phyloP scores from a whole-genome alignment of 139 green algal species.

The Medakamo hakoo region DNA sequence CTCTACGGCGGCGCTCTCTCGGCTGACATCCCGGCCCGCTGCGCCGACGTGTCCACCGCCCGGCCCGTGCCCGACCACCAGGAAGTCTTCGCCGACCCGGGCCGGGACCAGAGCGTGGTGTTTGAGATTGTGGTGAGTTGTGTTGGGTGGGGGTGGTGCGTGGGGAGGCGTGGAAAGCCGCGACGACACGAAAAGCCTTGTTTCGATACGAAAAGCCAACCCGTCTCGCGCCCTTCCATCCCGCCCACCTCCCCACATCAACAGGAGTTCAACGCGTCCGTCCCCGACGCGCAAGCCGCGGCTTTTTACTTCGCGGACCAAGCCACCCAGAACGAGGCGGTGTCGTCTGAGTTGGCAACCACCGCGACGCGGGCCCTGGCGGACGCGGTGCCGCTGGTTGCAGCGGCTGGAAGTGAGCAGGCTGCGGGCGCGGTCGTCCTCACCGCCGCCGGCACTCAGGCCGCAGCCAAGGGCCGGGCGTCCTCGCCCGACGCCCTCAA shows the following conservation, averaged over 20 bases:
- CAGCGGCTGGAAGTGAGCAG: too few relatives aligned
- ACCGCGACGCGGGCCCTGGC: background rate
- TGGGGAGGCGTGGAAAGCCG: background rate
- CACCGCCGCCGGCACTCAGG: too few relatives aligned
- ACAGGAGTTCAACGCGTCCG: background rate
- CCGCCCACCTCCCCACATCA: background rate
- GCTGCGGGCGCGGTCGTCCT: background rate
- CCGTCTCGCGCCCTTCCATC: too few relatives aligned
- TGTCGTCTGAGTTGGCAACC: background rate
- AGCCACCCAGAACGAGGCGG: background rate
- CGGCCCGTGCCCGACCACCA: background rate
- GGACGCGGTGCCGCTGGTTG: background rate
- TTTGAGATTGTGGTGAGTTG: background rate
- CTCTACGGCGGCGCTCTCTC: background rate
- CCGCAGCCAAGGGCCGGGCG: background rate
- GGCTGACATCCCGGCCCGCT: background rate
- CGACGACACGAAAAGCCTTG: background rate
- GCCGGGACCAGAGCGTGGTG: background rate
- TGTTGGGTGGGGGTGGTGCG: background rate
- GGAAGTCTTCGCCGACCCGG: background rate
- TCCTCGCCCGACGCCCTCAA: background rate
- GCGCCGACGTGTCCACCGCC: background rate
- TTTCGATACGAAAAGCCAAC: too few relatives aligned
- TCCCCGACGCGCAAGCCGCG: background rate
- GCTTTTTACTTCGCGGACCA: background rate